Evolutionary conservation across 2,329 filamentous ascomycete genomes (phyloP), one percentile per base, ranked within the genome.

Genomic region (Talaromyces amestolkiae): DNA sequence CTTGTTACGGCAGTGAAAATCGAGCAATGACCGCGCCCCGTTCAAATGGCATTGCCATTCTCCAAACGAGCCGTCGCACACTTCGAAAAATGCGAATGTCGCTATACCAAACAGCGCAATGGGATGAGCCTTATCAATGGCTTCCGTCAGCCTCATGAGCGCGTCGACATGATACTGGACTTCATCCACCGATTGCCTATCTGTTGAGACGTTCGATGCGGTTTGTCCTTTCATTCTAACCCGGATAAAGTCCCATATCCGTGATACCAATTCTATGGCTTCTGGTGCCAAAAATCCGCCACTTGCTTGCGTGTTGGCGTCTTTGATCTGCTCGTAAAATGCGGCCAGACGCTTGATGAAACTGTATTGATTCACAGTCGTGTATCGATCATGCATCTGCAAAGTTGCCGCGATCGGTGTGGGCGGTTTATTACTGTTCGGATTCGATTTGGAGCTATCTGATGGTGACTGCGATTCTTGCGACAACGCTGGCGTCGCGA

Each of bases 41-140:
- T 77, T 72, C 0, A 81, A 68, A 68, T 81, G 79, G 5, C 76
- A 72, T 47, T 72, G 67, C 72, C 72, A 73, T 49, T 70, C 76
- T 66, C 79, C 79, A 76, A 81, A 82, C 0, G 77, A 73, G 0
- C 77, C 75, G 35, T 80, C 78, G 45, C 75, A 80, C 0, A 82
- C 79, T 13, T 81, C 80, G 31, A 81, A 78, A 39, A 82, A 77
- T 0, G 79, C 79, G 66, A 82, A 81, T 0, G 77, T 79, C 0
- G 79, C 79, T 19, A 82, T 81, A 1, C 79, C 80, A 4, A 82
- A 73, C 9, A 82, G 73, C 0, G 80, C 79, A 58, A 81, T 74
- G 0, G 79, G 80, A 39, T 81, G 76, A 1, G 77, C 78, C 0
- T 74, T 77, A 37, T 75, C 74, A 2, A 82, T 71, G 6, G 78